Evolutionary conservation across 2,329 filamentous ascomycete species (phyloP).

Genomic region (Ophiostoma quercus): DNA sequence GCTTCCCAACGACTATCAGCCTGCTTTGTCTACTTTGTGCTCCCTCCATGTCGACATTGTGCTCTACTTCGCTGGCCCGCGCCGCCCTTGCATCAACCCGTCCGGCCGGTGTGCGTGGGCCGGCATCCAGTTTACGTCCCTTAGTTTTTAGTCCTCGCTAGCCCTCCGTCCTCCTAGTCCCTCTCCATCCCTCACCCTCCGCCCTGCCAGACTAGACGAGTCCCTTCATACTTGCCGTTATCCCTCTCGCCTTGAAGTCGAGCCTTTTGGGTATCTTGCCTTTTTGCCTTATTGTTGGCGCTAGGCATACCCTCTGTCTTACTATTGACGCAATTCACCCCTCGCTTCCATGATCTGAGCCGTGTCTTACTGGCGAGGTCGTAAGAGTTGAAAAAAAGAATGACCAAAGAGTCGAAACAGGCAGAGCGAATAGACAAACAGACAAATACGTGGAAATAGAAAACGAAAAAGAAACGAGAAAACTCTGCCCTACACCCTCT

Average conservation of each 20-base stretch:
- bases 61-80: background rate
- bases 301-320: background rate
- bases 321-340: background rate
- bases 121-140: background rate
- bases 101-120: constrained; percentile 4
- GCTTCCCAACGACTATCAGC: background rate
- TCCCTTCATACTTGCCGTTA: background rate
- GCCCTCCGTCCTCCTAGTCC: background rate
- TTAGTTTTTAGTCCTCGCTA: no score
- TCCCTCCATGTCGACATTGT: background rate
- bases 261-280: background rate
- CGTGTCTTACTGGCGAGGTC: background rate
- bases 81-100: constrained; percentile 8
- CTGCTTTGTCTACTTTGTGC: background rate
- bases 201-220: constrained; percentile 2
- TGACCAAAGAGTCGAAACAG: background rate
- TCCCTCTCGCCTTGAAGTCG: background rate
- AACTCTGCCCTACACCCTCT: constrained; percentile 16
- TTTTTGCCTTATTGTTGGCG: background rate
- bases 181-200: constrained; percentile 1
- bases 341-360: constrained; percentile 1
- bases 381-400: background rate
- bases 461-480: constrained; percentile 19
- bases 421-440: background rate
- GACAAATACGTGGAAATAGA: background rate